Conservation (phyloP, 2,329 filamentous ascomycete species). For the Aspergillus proliferans region DNA sequence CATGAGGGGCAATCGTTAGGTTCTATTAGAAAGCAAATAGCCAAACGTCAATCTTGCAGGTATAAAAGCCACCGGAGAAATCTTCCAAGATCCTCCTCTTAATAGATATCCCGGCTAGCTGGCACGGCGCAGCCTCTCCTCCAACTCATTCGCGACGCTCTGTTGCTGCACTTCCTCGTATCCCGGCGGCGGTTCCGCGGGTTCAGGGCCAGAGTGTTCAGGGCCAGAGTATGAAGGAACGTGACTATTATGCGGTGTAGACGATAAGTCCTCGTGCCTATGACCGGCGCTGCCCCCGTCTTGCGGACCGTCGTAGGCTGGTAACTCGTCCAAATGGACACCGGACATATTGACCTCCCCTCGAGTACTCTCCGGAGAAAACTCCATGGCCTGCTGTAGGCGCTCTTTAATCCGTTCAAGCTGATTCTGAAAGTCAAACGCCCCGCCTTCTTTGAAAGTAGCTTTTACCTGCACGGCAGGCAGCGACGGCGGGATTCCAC, state of each 20-base stretch:
- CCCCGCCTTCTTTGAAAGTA: slow-evolving; percentile 92
- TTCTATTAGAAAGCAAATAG: slow-evolving; percentile 8
- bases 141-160: slow-evolving; percentile 67
- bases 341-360: slow-evolving; percentile 53
- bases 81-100: neutral
- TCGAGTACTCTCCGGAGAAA: slow-evolving; percentile 32
- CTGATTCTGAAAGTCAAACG: slow-evolving; percentile 77
- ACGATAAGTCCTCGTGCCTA: slow-evolving; percentile 5
- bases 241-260: slow-evolving; percentile 14
- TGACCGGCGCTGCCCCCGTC: slow-evolving; percentile 14
- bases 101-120: slow-evolving; percentile 13
- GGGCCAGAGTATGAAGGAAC: slow-evolving; percentile 23
- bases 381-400: slow-evolving; percentile 70
- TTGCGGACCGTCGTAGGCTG: slow-evolving; percentile 68
- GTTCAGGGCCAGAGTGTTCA: slow-evolving; percentile 38
- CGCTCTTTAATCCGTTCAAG: slow-evolving; percentile 83
- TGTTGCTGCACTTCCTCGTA: slow-evolving; percentile 89
- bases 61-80: neutral
- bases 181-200: slow-evolving; percentile 73
- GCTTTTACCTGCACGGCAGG: slow-evolving; percentile 73
- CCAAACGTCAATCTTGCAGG: slow-evolving; percentile 12
- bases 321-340: slow-evolving; percentile 78
- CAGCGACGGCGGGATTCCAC: slow-evolving; percentile 70
- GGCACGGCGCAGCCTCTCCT: slow-evolving; percentile 46
- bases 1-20: slow-evolving; percentile 6